Conservation (phyloP, 768 basidiomycete genomes). For the Collybiopsis confluens region DNA sequence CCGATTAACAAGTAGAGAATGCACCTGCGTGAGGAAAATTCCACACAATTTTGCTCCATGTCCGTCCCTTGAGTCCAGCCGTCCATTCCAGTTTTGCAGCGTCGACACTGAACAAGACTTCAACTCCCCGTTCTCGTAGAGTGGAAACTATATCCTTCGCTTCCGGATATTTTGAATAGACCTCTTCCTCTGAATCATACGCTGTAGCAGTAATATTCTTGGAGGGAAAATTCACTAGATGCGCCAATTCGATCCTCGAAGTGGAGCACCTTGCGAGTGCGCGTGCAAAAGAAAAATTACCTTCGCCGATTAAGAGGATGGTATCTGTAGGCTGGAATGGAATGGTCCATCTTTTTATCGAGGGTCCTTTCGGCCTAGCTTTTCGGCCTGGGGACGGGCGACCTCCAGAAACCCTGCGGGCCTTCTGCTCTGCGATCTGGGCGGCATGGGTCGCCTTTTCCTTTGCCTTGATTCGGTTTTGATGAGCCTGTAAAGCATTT, state of each 20-base stretch:
- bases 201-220: conserved; percentile 80
- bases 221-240: conserved; percentile 39
- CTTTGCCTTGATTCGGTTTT: conserved; percentile 59
- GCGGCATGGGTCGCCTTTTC: conserved; percentile 54
- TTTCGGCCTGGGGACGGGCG: neutral
- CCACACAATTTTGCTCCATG: conserved; percentile 82
- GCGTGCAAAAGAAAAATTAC: conserved; percentile 89
- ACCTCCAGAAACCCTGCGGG: conserved; percentile 2
- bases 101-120: conserved; percentile 79
- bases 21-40: conserved; percentile 93
- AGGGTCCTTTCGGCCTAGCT: neutral
- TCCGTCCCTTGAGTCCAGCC: conserved; percentile 50
- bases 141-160: conserved; percentile 52
- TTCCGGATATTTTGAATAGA: conserved; percentile 80
- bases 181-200: conserved; percentile 74
- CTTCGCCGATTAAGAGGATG: conserved; percentile 85
- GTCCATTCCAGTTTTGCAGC: conserved; percentile 71
- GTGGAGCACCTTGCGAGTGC: conserved; percentile 57
- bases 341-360: conserved; percentile 41
- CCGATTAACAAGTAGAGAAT: neutral
- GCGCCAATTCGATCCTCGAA: conserved; percentile 33
- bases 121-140: conserved; percentile 56
- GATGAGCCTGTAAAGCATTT: conserved; percentile 64
- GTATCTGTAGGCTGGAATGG: conserved; percentile 64
- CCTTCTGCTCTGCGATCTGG: conserved; percentile 31